Base-by-base conservation (phyloP, 2,329 filamentous ascomycete species). In the Sclerotinia glacialis region DNA sequence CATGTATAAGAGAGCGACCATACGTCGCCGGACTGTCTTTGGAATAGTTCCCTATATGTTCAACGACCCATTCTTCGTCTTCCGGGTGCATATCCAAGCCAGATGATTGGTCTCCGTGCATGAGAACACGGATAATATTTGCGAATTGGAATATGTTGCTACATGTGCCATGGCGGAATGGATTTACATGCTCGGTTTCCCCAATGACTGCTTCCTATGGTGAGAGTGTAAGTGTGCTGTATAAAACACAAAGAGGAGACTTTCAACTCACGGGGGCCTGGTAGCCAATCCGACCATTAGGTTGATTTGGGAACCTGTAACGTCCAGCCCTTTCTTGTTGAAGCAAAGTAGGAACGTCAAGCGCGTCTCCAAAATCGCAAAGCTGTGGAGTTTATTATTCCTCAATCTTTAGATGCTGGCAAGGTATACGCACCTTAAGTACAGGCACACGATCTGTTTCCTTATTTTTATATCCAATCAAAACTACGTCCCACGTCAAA, bases 141-240 rank as follows among this genome's bases (percentile, higher is more conserved):
- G 49, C 61, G 40, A 64, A 46, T 54, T 42, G 40, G 5, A 64
- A 64, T 56, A 64, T 56, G 3, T 64, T 64, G 50, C 61, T 64
- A 6, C 61, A 64, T 31, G 61, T 21, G 4, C 61, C 61, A 34
- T 56, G 49, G 26, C 21, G 61, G 50, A 53, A 23, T 23, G 49
- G 61, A 18, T 56, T 3, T 3, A 56, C 26, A 21, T 18, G 12
- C 40, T 64, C 61, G 3, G 37, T 31, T 1, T 21, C 7, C 6
- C 21, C 21, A 14, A 60, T 8, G 26, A 46, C 1, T 21, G 40
- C 26, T 53, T 64, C 61, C 61, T 64, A 23, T 28, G 21, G 37
- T 21, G 50, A 46, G 5, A 31, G 26, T 18, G 26, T 64, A 12
- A 64, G 61, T 26, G 4, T 23, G 21, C 21, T 37, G 21, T 4